phyloP scores from a whole-genome alignment of 345 rosid species.

The Erysimum cheiranthoides region DNA sequence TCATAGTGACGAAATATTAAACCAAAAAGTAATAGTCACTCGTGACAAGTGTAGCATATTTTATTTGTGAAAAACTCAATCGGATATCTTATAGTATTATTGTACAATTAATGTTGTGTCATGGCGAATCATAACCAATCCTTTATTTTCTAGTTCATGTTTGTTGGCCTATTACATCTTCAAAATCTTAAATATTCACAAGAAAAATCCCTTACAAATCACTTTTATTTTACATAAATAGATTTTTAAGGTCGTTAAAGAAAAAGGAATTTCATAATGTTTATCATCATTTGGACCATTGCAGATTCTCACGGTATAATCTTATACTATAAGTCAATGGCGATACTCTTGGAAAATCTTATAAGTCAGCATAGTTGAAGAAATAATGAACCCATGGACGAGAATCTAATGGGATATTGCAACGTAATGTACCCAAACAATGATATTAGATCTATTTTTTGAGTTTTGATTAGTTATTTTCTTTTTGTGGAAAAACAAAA shows the following conservation, averaged over 20 bases:
- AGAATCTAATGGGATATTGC: neutral
- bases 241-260: neutral
- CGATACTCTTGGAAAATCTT: neutral
- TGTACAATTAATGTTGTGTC: neutral
- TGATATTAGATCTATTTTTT: too few species aligned
- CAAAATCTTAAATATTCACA: neutral
- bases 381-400: slow-evolving; percentile 7
- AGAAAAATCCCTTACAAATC: neutral
- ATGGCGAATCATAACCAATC: neutral
- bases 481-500: neutral
- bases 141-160: neutral
- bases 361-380: neutral
- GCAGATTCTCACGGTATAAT: neutral
- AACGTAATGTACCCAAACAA: too few species aligned
- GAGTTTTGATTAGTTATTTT: neutral
- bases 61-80: neutral
- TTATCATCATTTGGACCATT: neutral
- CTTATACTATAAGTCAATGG: neutral
- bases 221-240: neutral
- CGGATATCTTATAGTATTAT: neutral
- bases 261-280: neutral
- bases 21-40: neutral
- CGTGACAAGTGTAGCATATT: slow-evolving; percentile 6
- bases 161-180: slow-evolving; percentile 20
- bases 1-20: neutral